phyloP scores from a whole-genome alignment of 2,329 filamentous ascomycete genomes.

The Coniochaeta sp. region DNA sequence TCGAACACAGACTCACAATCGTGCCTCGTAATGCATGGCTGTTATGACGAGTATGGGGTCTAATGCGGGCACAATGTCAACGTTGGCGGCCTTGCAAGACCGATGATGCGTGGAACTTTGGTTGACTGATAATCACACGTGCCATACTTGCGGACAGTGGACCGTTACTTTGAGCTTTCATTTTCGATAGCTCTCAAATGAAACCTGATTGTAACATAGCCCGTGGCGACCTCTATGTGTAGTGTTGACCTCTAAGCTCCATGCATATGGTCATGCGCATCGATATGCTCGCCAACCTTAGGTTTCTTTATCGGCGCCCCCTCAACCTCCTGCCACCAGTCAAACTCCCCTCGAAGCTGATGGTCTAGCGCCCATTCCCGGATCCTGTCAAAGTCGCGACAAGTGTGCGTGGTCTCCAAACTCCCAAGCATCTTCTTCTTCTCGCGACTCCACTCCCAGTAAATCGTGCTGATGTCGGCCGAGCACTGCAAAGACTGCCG shows the following conservation, averaged over 20 bases:
- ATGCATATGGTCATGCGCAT: background rate
- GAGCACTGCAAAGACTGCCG: background rate
- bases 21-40: too few species aligned
- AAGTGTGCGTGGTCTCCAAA: background rate
- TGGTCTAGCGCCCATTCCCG: background rate
- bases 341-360: background rate
- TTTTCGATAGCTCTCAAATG: too few species aligned
- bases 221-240: too few species aligned
- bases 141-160: too few species aligned
- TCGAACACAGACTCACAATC: too few species aligned
- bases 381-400: background rate
- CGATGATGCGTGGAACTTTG: too few species aligned
- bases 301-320: background rate
- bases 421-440: background rate
- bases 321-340: background rate
- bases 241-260: background rate
- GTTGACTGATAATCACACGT: too few species aligned
- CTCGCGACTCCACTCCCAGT: background rate
- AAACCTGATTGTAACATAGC: too few species aligned
- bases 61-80: too few species aligned
- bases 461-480: background rate
- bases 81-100: too few species aligned
- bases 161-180: too few species aligned
- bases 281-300: background rate
- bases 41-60: too few species aligned